phyloP scores from a whole-genome alignment of 23 red algal species.

The Agarophyton chilense region DNA sequence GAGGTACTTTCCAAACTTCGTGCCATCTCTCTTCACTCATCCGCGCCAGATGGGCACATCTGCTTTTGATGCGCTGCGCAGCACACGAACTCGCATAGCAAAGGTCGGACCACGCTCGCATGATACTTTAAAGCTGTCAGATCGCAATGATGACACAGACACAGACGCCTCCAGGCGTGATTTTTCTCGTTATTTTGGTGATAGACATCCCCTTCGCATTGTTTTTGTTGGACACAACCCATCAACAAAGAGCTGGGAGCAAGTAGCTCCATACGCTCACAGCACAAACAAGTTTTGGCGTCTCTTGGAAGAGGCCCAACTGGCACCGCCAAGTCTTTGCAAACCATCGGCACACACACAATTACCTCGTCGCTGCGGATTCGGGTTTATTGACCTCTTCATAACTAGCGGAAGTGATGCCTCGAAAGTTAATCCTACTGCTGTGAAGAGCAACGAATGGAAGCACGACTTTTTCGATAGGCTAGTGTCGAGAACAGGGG shows the following conservation, averaged over 20 bases:
- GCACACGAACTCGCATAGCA: constrained; percentile 42
- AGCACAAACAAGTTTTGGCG: constrained; percentile 62
- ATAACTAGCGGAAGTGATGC: constrained; percentile 65
- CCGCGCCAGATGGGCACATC: background rate
- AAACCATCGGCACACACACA: background rate
- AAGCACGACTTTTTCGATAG: constrained; percentile 15
- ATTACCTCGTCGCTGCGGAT: constrained; percentile 26
- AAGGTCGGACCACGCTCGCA: background rate
- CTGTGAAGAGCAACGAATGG: constrained; percentile 11
- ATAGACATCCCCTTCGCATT: constrained; percentile 61
- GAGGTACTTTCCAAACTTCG: background rate
- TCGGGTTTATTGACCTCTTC: constrained; percentile 68
- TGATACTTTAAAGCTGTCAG: background rate
- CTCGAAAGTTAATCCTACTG: constrained; percentile 21
- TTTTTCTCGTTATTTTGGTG: constrained; percentile 55
- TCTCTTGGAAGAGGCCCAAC: constrained; percentile 31
- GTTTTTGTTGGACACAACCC: constrained; percentile 77
- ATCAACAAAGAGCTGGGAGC: constrained; percentile 49
- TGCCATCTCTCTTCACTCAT: background rate
- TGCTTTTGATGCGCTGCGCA: constrained; percentile 33
- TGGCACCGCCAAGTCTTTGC: constrained; percentile 43
- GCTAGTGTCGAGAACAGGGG: constrained; percentile 18
- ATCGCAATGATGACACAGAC: background rate
- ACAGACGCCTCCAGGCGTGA: background rate
- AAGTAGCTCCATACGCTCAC: constrained; percentile 66